A percentile compares a stretch with the other conserved stretches of the same genome.
phyloP scores from a whole-genome alignment of 306 rosid species.

The Vigna reflexopilosa region DNA sequence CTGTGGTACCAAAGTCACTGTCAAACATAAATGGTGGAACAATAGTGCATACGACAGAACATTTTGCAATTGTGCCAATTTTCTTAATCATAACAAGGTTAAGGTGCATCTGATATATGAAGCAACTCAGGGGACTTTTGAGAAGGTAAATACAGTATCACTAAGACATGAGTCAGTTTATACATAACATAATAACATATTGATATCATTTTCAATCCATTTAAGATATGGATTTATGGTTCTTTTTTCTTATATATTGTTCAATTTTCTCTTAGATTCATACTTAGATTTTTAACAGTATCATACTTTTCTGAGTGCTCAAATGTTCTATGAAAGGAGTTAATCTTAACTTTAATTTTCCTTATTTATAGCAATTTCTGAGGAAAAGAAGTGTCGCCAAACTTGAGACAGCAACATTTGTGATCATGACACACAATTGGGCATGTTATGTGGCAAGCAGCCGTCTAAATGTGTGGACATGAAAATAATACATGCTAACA shows the following conservation, averaged over 20 bases:
- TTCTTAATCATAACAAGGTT: constrained; percentile 8
- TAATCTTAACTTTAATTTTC: not conserved
- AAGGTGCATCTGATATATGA: constrained; percentile 12
- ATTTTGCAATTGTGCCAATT: constrained; percentile 18
- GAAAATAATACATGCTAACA: constrained; percentile 41
- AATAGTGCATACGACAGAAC: constrained; percentile 22
- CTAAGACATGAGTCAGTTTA: too few species aligned
- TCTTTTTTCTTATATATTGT: too few species aligned
- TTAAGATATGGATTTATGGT: too few species aligned
- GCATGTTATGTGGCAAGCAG: constrained; percentile 56
- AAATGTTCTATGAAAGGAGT: not conserved
- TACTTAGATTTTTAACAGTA: too few species aligned
- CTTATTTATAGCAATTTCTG: not conserved
- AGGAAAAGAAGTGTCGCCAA: constrained; percentile 48
- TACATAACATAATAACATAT: too few species aligned
- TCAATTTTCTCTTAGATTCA: too few species aligned
- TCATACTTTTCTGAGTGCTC: not conserved
- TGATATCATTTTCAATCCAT: too few species aligned
- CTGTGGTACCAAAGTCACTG: constrained; percentile 12
- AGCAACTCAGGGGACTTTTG: not conserved
- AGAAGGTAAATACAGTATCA: too few species aligned
- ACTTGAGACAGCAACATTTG: constrained; percentile 58
- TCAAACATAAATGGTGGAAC: constrained; percentile 39
- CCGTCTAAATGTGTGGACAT: constrained; percentile 42
- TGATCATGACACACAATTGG: constrained; percentile 51